Evolutionary conservation across 2,329 filamentous ascomycete genomes (phyloP), one percentile per base, ranked within the genome.

Genomic region (Fusarium veterinarium): DNA sequence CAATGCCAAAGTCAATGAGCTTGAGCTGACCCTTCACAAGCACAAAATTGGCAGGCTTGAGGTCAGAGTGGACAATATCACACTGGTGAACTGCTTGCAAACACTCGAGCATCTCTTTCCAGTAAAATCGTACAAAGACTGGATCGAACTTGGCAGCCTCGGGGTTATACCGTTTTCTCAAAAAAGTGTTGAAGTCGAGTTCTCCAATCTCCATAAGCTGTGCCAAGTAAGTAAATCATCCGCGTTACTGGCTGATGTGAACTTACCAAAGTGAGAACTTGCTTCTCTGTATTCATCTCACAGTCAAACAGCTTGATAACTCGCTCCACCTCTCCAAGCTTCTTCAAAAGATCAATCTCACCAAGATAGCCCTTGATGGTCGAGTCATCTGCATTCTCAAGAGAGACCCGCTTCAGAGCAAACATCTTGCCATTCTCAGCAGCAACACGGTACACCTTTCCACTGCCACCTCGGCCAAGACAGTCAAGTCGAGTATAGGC

Each of bases 71-170:
- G 6, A 99, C 96, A 72, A 99, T 95, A 79, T 98, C 95, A 80
- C 92, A 88, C 17, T 92, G 89, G 80, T 99, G 96, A 2, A 99
- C 95, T 1, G 95, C 90, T 75, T 93, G 90, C 10, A 99, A 90
- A 80, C 96, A 98, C 81, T 97, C 95, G 23, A 99, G 91, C 96
- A 99, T 99, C 83, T 99, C 96, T 81, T 97, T 96, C 96, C 96
- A 99, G 86, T 97, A 97, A 83, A 93, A 97, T n/a, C 96, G 92
- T 17, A 96, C 94, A 81, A 98, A 98, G 59, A 92, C 93, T 4
- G 94, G 88, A 79, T 99, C 96, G 68, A 99, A 92, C 67, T 88
- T 89, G 42, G 93, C 90, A 60, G 92, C 90, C 68, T 95, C 92
- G 0, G 87, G 89, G 77, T 91, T 93, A 77, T 93, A 85, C 14